Evolutionary conservation across 495 filamentous ascomycete species (phyloP).

Genomic region (Penicillium subrubescens): DNA sequence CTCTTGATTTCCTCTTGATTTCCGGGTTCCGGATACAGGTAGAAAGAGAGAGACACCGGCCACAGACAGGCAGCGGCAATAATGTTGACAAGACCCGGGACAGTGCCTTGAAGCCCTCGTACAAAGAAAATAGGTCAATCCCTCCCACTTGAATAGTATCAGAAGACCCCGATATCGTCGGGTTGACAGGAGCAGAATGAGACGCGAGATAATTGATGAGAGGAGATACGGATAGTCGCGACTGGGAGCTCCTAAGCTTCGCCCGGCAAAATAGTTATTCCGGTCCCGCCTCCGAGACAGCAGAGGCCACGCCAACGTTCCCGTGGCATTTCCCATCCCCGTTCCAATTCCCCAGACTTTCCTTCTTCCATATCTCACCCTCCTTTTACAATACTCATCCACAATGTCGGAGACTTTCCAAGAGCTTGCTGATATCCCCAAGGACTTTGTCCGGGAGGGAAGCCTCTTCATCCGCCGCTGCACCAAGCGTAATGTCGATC

Average conservation of each 20-base stretch:
- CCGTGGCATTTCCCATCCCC: constrained; percentile 8
- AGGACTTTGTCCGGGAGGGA: constrained; percentile 81
- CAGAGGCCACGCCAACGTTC: constrained; percentile 13
- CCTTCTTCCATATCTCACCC: constrained; percentile 7
- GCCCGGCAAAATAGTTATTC: constrained; percentile 2
- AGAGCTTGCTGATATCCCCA: constrained; percentile 78
- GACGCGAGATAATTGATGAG: not conserved
- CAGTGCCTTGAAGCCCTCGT: constrained; percentile 5
- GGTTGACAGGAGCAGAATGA: not conserved
- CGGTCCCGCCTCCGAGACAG: constrained; percentile 1
- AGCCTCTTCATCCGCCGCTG: constrained; percentile 80
- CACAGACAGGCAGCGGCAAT: constrained; percentile 24
- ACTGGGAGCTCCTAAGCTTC: constrained; percentile 5
- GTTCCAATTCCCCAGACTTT: constrained; percentile 8
- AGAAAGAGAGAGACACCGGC: constrained; percentile 11
- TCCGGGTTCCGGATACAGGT: constrained; percentile 16
- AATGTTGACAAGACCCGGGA: not conserved
- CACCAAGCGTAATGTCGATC: constrained; percentile 68
- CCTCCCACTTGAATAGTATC: not conserved
- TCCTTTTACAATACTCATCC: constrained; percentile 3
- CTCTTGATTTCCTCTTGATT: constrained; percentile 2
- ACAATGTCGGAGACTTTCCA: constrained; percentile 76
- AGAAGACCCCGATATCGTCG: not conserved
- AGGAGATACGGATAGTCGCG: constrained; percentile 3
- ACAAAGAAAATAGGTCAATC: constrained; percentile 10